Evolutionary conservation across 2,329 filamentous ascomycete species (phyloP), one percentile per base, ranked within the genome.

Genomic region (Incumbomyces delicatus): DNA sequence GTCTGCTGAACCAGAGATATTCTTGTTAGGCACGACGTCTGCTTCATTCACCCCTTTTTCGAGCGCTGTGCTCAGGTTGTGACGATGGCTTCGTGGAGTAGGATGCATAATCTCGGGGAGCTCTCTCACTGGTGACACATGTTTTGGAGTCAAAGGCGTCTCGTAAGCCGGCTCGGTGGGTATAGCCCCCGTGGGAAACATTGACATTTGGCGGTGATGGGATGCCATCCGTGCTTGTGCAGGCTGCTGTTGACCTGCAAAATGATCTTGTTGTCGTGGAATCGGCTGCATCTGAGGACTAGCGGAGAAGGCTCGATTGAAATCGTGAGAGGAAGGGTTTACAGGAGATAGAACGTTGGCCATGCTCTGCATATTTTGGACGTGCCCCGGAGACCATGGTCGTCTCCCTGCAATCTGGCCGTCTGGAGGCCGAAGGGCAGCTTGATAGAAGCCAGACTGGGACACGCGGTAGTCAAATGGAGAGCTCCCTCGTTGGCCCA

Each of bases 21-120:
- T 57, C 8, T 62, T 60, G n/a, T 58, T 59, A 34, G 66, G 53
- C 14, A 61, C 63, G 18, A 51, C 90, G 58, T 94, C 86, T 3
- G 85, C 83, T 59, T 89, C 85, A 41, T 92, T 83, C 47, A 94
- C 83, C 55, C 92, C 87, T 51, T 82, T 83, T 61, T 95, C 87
- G 18, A 94, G 73, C 38, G 80, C 86, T 52, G 81, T 76, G 58
- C 83, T 88, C 34, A 86, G 74, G 55, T 88, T 88, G 56, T 89
- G 84, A 47, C 73, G 73, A 62, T 81, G 76, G 32, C 74, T 74
- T 54, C 74, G 73, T 48, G 79, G 78, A 42, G 73, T 80, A 8
- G 78, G 78, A 39, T 78, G 73, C 20, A 73, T 74, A 55, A 82
- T 78, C 47, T 77, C 73, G 33, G 73, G 51, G 62, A 48, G 63